Evolutionary conservation across 352 stramenopile genomes (phyloP), one percentile per base, ranked within the genome.

Genomic region (Globisporangium iwayamae): DNA sequence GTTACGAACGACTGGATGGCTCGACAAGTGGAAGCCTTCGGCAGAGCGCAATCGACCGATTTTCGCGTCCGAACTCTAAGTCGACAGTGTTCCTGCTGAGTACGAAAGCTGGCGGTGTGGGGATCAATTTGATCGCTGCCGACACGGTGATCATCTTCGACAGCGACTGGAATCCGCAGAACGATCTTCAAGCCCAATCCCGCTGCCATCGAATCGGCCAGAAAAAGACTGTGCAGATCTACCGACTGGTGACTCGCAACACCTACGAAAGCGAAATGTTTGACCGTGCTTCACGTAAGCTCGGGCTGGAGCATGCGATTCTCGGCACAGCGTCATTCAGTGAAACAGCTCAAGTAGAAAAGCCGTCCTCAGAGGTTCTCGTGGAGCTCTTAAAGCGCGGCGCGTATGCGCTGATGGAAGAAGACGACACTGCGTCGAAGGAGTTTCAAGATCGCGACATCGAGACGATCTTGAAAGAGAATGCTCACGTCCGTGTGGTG

Each of bases 261-360:
- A 99, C 97, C 3, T 99, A 99, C 68, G 98, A 99, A 80, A 98
- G 98, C 71, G 94, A 99, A 81, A 99, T 99, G 98, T 99, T 99
- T 69, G 93, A 99, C 63, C 92, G 97, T 50, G 97, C 96, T 20
- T 98, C 89, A 25, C 77, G 95, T 66, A 99, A 99, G 74, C 96
- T 99, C 60, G 97, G 97, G 10, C 87, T 99, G 5, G 98, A 99
- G 64, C 96, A 98, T 63, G 98, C 97, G 16, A 96, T 99, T 9
- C 79, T 99, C n/a, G 95, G 98, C 30, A 98, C 87, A 3, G 85
- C 83, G 18, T 93, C 89, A 58, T 85, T 98, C 93, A 89, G 93
- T 85, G 87, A 98, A 74, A 79, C 90, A 28, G 75, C 79, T 74
- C 94, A 92, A 67, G 93, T 92, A 54, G 73, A 91, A 6, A 94